Evolutionary conservation across 495 filamentous ascomycete species (phyloP).

Genomic region (Venustampulla echinocandica): DNA sequence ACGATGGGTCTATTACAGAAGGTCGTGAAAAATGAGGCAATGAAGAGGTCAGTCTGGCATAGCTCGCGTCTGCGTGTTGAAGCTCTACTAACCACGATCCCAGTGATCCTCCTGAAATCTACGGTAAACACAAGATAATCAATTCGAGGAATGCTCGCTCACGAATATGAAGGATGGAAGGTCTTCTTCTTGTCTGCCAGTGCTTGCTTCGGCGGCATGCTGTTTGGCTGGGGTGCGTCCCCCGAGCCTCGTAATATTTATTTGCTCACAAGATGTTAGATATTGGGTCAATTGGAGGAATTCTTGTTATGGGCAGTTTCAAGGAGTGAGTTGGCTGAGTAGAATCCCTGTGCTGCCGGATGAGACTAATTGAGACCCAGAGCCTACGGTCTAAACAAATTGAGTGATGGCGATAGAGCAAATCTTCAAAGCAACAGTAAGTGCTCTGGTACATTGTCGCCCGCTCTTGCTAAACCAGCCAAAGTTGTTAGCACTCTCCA

Average conservation of each 20-base stretch:
- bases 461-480: slow-evolving; percentile 30
- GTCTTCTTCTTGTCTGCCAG: slow-evolving; percentile 11
- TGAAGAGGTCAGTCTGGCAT: slow-evolving; percentile 39
- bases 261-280: slow-evolving; percentile 16
- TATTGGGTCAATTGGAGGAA: slow-evolving; percentile 58
- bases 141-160: not conserved
- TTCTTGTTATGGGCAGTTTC: slow-evolving; percentile 42
- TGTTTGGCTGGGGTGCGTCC: slow-evolving; percentile 50
- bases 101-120: slow-evolving; percentile 56
- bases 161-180: slow-evolving; percentile 13
- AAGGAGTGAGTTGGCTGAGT: slow-evolving; percentile 28
- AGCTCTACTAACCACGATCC: not conserved
- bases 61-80: not conserved
- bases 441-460: slow-evolving; percentile 24
- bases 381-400: not conserved
- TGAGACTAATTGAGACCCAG: slow-evolving; percentile 7
- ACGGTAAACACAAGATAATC: slow-evolving; percentile 33
- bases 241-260: not conserved
- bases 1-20: slow-evolving; percentile 43
- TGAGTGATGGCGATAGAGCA: slow-evolving; percentile 11
- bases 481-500: slow-evolving; percentile 60
- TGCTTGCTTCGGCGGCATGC: slow-evolving; percentile 62
- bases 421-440: slow-evolving; percentile 40
- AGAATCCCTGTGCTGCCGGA: not conserved
- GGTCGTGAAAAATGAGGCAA: slow-evolving; percentile 72